These are phyloP conservation scores for Rhypophila decipiens DNA, from an alignment of 495 filamentous ascomycete genomes.

Conservation along the genomic window DNA sequence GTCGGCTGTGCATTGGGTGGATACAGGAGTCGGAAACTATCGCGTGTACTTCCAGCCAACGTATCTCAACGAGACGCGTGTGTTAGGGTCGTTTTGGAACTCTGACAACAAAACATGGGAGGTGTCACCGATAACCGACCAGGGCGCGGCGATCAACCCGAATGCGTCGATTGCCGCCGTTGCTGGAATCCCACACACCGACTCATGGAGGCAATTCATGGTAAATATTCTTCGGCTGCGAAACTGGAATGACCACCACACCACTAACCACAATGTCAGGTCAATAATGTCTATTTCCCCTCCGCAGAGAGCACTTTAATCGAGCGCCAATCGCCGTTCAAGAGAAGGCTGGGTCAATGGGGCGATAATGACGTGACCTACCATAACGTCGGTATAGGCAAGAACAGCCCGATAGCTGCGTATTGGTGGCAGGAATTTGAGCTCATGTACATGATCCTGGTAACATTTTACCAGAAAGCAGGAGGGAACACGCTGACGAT, in stretches of 20 bases:
- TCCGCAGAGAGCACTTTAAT: not conserved
- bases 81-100: conserved; percentile 9
- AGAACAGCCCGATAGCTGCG: conserved; percentile 8
- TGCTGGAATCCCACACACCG: not conserved
- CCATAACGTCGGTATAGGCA: conserved; percentile 2
- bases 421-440: conserved; percentile 10
- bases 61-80: not conserved
- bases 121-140: not conserved
- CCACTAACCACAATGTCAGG: no score
- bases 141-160: not conserved
- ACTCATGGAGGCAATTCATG: not conserved
- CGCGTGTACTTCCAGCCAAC: conserved; percentile 4
- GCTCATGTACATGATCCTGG: conserved; percentile 4
- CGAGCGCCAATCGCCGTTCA: not conserved
- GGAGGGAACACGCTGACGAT: conserved; percentile 8
- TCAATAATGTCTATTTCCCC: not conserved
- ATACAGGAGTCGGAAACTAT: conserved; percentile 2
- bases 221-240: no score
- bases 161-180: not conserved
- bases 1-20: conserved; percentile 4
- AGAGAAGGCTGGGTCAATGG: not conserved
- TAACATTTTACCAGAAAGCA: conserved; percentile 8
- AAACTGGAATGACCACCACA: no score
- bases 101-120: conserved; percentile 4
- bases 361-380: conserved; percentile 10